Conservation (phyloP, 1,139 yeast species). For the Geotrichum carabidarum region DNA sequence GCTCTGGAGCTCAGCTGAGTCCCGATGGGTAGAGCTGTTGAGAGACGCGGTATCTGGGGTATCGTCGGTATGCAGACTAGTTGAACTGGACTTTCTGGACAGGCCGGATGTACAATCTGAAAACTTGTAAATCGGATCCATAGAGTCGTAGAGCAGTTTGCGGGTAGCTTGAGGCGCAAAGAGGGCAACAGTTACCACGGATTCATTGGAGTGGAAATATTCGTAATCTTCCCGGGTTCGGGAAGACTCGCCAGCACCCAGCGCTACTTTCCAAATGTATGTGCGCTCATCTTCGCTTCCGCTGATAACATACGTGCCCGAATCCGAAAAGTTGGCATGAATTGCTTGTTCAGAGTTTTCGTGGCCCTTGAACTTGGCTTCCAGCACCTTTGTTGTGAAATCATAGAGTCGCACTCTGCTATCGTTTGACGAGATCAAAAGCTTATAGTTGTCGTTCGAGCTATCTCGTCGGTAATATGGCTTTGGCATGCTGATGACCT, state of each 20-base stretch:
- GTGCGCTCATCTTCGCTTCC: slow-evolving; percentile 48
- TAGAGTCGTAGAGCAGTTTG: slow-evolving; percentile 60
- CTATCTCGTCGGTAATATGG: neutral
- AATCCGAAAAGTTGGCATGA: slow-evolving; percentile 59
- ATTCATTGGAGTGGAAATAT: slow-evolving; percentile 72
- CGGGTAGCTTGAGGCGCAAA: slow-evolving; percentile 76
- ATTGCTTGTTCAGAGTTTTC: slow-evolving; percentile 68
- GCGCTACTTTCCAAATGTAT: slow-evolving; percentile 54
- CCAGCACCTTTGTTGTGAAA: slow-evolving; percentile 50
- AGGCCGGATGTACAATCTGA: slow-evolving; percentile 36
- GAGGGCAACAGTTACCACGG: slow-evolving; percentile 66
- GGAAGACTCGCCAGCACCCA: slow-evolving; percentile 16
- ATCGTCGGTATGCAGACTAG: neutral
- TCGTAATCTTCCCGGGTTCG: slow-evolving; percentile 40
- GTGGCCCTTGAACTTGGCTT: slow-evolving; percentile 69
- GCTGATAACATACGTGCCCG: slow-evolving; percentile 41
- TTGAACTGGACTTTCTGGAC: slow-evolving; percentile 1
- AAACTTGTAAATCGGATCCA: slow-evolving; percentile 72
- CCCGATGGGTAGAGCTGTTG: neutral
- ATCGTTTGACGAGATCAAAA: slow-evolving; percentile 62
- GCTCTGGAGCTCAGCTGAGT: neutral
- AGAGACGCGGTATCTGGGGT: neutral
- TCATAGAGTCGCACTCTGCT: slow-evolving; percentile 68
- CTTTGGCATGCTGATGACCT: slow-evolving; percentile 26
- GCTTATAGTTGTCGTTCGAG: slow-evolving; percentile 10